Evolutionary conservation across 2,329 filamentous ascomycete species (phyloP).

Genomic region (Ascochyta lentis): DNA sequence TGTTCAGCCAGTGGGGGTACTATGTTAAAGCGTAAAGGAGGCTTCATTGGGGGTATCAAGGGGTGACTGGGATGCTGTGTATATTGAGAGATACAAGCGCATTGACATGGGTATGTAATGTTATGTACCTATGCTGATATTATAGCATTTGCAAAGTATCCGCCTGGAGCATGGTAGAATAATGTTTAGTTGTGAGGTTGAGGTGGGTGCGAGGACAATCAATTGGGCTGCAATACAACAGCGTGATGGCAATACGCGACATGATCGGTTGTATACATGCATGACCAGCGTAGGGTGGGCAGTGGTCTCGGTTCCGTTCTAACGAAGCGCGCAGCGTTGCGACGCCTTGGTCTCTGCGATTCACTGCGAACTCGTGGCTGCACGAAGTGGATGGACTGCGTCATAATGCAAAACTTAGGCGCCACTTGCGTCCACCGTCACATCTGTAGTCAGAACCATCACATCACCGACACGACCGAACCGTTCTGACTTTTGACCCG

Average conservation of each 20-base stretch:
- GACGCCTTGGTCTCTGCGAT: not conserved
- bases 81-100: not conserved
- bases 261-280: not conserved
- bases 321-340: not conserved
- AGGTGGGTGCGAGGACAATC: too few relatives aligned
- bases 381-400: not conserved
- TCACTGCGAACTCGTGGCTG: not conserved
- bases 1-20: conserved; percentile 70
- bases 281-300: not conserved
- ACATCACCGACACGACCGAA: conserved; percentile 12
- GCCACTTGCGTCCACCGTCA: not conserved
- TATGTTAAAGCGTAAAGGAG: conserved; percentile 60
- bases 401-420: not conserved
- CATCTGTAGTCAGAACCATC: not conserved
- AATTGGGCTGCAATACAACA: too few relatives aligned
- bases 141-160: too few relatives aligned
- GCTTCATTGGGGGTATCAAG: not conserved
- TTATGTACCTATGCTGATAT: not conserved
- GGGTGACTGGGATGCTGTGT: not conserved
- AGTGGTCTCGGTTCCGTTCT: not conserved
- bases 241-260: not conserved
- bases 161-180: not conserved
- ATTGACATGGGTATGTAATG: not conserved
- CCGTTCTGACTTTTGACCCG: conserved; percentile 44
- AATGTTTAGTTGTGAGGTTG: not conserved